phyloP scores from a whole-genome alignment of 345 rosid species.

The Nephelium lappaceum region DNA sequence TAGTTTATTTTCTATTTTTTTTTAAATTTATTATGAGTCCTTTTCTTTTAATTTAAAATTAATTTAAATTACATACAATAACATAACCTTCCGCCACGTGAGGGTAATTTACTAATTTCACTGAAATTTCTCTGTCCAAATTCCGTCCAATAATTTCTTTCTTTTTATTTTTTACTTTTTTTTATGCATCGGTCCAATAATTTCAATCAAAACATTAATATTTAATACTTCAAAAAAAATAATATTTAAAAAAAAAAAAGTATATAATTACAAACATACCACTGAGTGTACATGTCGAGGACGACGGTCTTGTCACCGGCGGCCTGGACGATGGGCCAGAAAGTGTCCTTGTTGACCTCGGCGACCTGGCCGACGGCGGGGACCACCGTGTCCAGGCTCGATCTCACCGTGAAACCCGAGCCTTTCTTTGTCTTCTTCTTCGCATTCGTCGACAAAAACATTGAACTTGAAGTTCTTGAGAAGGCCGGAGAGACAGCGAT shows the following conservation, averaged over 20 bases:
- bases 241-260: neutral
- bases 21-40: too few species aligned
- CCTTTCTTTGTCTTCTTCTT: constrained; percentile 16
- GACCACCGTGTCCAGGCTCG: constrained; percentile 68
- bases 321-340: constrained; percentile 90
- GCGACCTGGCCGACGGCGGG: constrained; percentile 79
- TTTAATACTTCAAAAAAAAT: too few species aligned
- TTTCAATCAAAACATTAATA: neutral
- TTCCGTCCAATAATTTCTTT: too few species aligned
- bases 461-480: constrained; percentile 7
- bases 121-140: neutral
- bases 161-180: too few species aligned
- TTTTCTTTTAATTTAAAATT: too few species aligned
- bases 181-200: neutral
- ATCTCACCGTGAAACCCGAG: constrained; percentile 40
- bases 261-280: constrained; percentile 39
- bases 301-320: constrained; percentile 84
- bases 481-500: constrained; percentile 21
- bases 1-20: too few species aligned
- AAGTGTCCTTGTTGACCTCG: constrained; percentile 82
- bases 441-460: neutral
- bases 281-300: constrained; percentile 95
- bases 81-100: too few species aligned
- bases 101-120: neutral
- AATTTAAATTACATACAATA: too few species aligned